Percentiles rank a stretch among this genome's conserved stretches.
Evolutionary conservation across 805 yeast genomes (phyloP).

Genomic region (Aciculoconidium aculeatum): DNA sequence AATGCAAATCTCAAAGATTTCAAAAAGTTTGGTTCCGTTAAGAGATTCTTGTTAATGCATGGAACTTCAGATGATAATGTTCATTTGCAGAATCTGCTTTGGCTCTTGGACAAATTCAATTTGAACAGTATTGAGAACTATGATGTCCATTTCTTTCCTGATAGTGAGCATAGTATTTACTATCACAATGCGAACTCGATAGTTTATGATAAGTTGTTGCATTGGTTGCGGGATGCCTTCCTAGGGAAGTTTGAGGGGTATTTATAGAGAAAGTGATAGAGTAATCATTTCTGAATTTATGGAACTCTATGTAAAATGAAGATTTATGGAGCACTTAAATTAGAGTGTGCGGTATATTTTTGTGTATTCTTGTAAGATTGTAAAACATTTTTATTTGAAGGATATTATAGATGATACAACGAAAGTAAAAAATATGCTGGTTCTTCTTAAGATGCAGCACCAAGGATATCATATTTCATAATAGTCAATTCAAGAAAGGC

Average conservation of each 20-base stretch:
- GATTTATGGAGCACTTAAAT: too few species aligned
- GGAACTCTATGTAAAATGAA: too few species aligned
- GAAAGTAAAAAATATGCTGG: too few species aligned
- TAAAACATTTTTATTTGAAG: too few species aligned
- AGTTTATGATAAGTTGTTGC: conserved; percentile 62
- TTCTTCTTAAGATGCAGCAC: too few species aligned
- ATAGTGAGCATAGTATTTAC: conserved; percentile 79
- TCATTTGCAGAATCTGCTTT: conserved; percentile 84
- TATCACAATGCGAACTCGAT: conserved; percentile 75
- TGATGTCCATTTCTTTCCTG: conserved; percentile 88
- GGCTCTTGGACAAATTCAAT: conserved; percentile 70
- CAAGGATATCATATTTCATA: too few species aligned
- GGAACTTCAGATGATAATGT: conserved; percentile 98
- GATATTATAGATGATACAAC: too few species aligned
- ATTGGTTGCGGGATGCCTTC: conserved; percentile 65
- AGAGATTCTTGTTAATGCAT: conserved; percentile 82
- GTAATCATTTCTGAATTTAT: too few species aligned
- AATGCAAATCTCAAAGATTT: conserved; percentile 51
- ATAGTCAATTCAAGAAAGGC: too few species aligned
- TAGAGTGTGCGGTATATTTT: too few species aligned
- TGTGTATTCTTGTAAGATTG: too few species aligned
- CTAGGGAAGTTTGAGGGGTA: conserved; percentile 32
- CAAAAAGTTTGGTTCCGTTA: conserved; percentile 44
- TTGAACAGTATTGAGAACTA: conserved; percentile 57
- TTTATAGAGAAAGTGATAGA: conserved; percentile 3